Percentiles rank a stretch among this genome's conserved stretches.
Evolutionary conservation across 768 basidiomycete genomes (phyloP).

Genomic region (Porphyrellus cyaneotinctus): DNA sequence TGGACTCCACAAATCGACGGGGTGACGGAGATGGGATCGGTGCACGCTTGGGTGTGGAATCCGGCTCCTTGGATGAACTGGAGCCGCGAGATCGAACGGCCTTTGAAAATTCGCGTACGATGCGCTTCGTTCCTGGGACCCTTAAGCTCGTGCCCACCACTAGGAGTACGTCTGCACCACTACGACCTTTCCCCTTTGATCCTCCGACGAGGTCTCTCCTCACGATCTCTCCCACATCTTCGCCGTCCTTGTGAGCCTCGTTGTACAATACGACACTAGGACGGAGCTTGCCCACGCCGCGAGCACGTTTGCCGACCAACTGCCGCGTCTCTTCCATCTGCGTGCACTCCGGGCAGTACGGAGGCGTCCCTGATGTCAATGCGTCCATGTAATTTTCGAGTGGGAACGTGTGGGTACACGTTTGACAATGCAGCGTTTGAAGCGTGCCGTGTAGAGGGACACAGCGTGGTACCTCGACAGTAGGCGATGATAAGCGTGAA

Average conservation of each 20-base stretch:
- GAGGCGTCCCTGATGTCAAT: constrained; percentile 58
- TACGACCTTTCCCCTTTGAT: constrained; percentile 60
- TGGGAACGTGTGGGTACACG: constrained; percentile 71
- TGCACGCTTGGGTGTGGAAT: constrained; percentile 25
- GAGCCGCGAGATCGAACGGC: constrained; percentile 56
- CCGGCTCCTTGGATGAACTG: constrained; percentile 32
- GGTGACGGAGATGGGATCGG: constrained; percentile 48
- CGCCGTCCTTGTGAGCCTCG: constrained; percentile 82
- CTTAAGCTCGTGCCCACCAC: constrained; percentile 89
- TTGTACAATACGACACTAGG: constrained; percentile 91
- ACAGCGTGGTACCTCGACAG: constrained; percentile 65
- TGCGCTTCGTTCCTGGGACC: constrained; percentile 87
- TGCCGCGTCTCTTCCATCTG: constrained; percentile 65
- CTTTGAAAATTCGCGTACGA: constrained; percentile 85
- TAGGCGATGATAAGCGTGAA: constrained; percentile 47
- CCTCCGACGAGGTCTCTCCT: constrained; percentile 73
- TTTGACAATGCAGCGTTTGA: constrained; percentile 72
- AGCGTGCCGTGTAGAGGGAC: constrained; percentile 91
- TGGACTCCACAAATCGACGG: constrained; percentile 30
- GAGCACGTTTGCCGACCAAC: constrained; percentile 70
- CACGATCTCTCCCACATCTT: constrained; percentile 83
- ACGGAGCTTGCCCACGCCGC: constrained; percentile 76
- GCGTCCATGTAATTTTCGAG: constrained; percentile 57
- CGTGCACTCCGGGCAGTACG: constrained; percentile 77
- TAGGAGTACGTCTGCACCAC: constrained; percentile 76